A percentile compares a stretch with the other conserved stretches of the same genome.
These are phyloP conservation scores for Penstemon eatonii DNA, from an alignment of 257 asterid genomes.

Conservation along the genomic window DNA sequence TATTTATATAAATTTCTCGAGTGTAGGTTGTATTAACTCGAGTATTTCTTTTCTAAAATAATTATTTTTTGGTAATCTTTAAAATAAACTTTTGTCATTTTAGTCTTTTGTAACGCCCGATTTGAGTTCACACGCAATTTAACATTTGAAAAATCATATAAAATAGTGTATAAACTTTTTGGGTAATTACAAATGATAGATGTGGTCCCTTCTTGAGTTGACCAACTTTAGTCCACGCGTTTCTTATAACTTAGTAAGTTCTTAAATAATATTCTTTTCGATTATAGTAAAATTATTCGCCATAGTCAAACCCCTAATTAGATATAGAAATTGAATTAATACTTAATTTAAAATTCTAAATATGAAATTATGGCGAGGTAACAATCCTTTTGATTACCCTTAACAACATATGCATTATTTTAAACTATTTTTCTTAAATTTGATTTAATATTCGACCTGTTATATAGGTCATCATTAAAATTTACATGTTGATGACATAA, in stretches of 20 bases:
- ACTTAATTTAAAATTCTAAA: no score
- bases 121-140: constrained; percentile 29
- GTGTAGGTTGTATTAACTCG: background rate
- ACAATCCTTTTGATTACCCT: background rate
- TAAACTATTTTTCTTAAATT: no score
- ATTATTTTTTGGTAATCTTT: background rate
- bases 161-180: background rate
- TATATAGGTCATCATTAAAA: no score
- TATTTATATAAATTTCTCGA: constrained; percentile 1
- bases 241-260: constrained; percentile 20
- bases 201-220: constrained; percentile 13
- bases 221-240: constrained; percentile 24
- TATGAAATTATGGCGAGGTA: no score
- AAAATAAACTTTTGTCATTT: constrained; percentile 5
- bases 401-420: constrained; percentile 1
- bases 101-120: constrained; percentile 12
- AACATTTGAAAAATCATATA: background rate
- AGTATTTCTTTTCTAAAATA: background rate
- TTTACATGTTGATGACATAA: no score
- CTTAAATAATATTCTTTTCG: constrained; percentile 14
- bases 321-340: no score
- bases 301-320: no score
- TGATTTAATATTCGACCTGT: no score
- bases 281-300: background rate
- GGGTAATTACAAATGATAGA: background rate